Conservation (phyloP, 306 rosid genomes). For the Cicer pinnatifidum region DNA sequence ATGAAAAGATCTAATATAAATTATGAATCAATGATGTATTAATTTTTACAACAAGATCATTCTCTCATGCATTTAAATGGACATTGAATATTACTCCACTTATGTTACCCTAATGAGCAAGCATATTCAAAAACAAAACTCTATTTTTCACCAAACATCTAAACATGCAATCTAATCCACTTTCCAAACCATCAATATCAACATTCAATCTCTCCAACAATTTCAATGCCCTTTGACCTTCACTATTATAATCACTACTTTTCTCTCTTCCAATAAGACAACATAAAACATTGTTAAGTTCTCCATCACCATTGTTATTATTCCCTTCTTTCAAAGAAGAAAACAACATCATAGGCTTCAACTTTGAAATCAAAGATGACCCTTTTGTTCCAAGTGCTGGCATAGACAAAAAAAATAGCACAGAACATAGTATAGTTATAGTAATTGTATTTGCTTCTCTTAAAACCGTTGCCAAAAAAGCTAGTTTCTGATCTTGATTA, state of each 20-base stretch:
- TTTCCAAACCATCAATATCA: slow-evolving; percentile 55
- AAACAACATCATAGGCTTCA: slow-evolving; percentile 47
- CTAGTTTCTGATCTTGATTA: slow-evolving; percentile 47
- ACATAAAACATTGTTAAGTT: slow-evolving; percentile 52
- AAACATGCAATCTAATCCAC: slow-evolving; percentile 62
- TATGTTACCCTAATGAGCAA: slow-evolving; percentile 45
- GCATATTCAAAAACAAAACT: slow-evolving; percentile 74
- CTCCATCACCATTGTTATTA: slow-evolving; percentile 53
- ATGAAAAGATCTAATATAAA: too few species aligned
- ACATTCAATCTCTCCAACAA: slow-evolving; percentile 56
- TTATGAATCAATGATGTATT: too few species aligned
- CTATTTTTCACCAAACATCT: slow-evolving; percentile 73
- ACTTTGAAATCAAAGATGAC: slow-evolving; percentile 58
- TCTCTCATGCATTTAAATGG: slow-evolving; percentile 31
- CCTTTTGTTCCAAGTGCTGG: slow-evolving; percentile 56
- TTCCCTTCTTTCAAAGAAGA: slow-evolving; percentile 52
- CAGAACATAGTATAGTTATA: slow-evolving; percentile 52
- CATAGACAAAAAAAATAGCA: slow-evolving; percentile 57
- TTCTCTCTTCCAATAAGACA: slow-evolving; percentile 51
- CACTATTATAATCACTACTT: slow-evolving; percentile 47
- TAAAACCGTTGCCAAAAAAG: slow-evolving; percentile 48
- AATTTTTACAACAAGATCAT: slow-evolving; percentile 12
- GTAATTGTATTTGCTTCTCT: slow-evolving; percentile 60
- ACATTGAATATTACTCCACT: not conserved
- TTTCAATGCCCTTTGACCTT: slow-evolving; percentile 50